Base-by-base conservation (phyloP, 306 rosid genomes). In the Urtica urens region DNA sequence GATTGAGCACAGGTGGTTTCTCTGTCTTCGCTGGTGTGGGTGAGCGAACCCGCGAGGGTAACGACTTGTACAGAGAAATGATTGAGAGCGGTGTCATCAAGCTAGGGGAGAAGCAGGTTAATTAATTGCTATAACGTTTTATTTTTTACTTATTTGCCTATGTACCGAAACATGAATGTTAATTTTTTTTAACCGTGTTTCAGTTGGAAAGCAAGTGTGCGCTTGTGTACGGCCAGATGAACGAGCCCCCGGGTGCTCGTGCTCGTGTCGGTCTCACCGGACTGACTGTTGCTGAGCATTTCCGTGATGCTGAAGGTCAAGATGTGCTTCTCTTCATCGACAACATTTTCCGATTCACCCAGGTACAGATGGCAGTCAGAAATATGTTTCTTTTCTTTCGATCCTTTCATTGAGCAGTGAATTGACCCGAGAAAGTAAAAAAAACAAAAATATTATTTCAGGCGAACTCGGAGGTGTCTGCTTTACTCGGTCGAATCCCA, bases 401-500 rank as follows among this genome's bases (percentile, higher is more conserved):
- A n/a, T n/a, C n/a, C n/a, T n/a, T n/a, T n/a, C n/a, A n/a, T n/a
- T n/a, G n/a, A n/a, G n/a, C n/a, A n/a, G n/a, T n/a, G n/a, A n/a
- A n/a, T n/a, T n/a, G n/a, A n/a, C n/a, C n/a, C n/a, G n/a, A n/a
- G n/a, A n/a, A n/a, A n/a, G n/a, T n/a, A n/a, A n/a, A n/a, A n/a
- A n/a, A n/a, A n/a, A n/a, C n/a, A n/a, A n/a, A n/a, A n/a, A n/a
- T n/a, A n/a, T n/a, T n/a, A 22, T 16, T 68, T 58, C 71, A 90
- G 99, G 99, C 99, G 47, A 90, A 90, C 79, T 85, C 99, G 20
- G 99, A 90, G 73, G 99, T 90, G 79, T 90, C 99, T 75, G 99
- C 99, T 24, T 70, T 90, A 74, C 99, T 90, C 67, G 99, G 99
- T 29, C 99, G 99, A 74, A 90, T 90, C 70, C 99, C 99, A 53